phyloP scores from a whole-genome alignment of 2,329 filamentous ascomycete species.

The Tolypocladium ophioglossoides region DNA sequence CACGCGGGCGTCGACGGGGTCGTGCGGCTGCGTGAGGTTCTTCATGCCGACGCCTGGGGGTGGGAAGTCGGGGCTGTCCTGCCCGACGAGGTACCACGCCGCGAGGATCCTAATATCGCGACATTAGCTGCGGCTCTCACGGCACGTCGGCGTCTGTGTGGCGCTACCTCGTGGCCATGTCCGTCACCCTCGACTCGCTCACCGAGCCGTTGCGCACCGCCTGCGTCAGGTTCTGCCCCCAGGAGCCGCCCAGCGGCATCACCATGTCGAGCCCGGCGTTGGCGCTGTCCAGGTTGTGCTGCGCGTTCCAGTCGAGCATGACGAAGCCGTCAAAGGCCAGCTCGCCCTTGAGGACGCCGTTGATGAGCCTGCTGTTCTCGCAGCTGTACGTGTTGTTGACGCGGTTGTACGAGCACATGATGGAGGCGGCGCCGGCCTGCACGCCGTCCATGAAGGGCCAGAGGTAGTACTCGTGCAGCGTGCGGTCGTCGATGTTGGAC shows the following conservation, averaged over 20 bases:
- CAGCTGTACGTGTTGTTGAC: constrained; percentile 66
- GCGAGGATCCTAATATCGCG: constrained; percentile 48
- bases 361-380: constrained; percentile 59
- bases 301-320: constrained; percentile 58
- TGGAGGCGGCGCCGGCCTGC: constrained; percentile 40
- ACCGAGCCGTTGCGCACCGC: constrained; percentile 71
- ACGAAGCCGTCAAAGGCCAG: constrained; percentile 60
- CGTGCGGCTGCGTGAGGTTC: constrained; percentile 40
- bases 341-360: constrained; percentile 55
- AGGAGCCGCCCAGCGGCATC: constrained; percentile 46
- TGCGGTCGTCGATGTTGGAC: constrained; percentile 54
- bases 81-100: constrained; percentile 46
- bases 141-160: rapidly evolving
- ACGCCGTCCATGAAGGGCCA: constrained; percentile 57
- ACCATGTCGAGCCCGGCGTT: constrained; percentile 59
- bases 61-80: constrained; percentile 34
- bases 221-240: constrained; percentile 58
- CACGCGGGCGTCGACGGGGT: constrained; percentile 37
- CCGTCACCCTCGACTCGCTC: constrained; percentile 57
- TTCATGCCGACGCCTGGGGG: constrained; percentile 46
- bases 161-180: constrained; percentile 58
- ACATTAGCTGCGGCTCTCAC: background rate
- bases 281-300: constrained; percentile 46
- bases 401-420: constrained; percentile 64
- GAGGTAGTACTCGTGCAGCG: constrained; percentile 54